Base-by-base conservation (phyloP, 2,329 filamentous ascomycete genomes). In the Pyricularia pennisetigena region DNA sequence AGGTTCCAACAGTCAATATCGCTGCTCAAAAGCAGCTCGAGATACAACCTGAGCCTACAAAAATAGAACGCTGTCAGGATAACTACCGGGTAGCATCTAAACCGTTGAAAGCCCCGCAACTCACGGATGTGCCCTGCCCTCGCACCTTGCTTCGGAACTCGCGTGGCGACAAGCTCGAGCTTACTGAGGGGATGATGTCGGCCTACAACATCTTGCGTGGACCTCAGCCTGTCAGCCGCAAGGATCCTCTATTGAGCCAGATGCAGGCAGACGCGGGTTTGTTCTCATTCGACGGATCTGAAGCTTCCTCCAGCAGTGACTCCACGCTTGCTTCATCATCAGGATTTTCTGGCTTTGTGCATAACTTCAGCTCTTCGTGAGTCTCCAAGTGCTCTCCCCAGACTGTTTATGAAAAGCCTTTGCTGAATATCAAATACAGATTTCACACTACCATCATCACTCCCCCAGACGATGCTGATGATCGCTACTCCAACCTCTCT, bases 131-230 rank as follows among this genome's bases (percentile, higher is more conserved):
- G 64, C 16, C 23, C 12, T 23, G 64, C 24, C 32, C 20, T 35
- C 32, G 24, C 24, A 10, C n/a, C 35, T 57, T 57, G 5, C 49
- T 28, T 41, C 23, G 8, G 3, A 62, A 28, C 59, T 62, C 59
- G 12, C 9, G 59, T 28, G 59, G 59, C 32, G 67, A 64, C 20
- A 49, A n/a, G 4, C 35, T 64, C 6, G 69, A 10, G 69, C 70
- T 16, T 69, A 68, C 29, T 69, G 70, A 65, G 69, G 70, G 16
- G 65, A 72, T 70, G 62, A 69, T 79, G 59, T 71, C 74, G 66
- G 75, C 77, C 0, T 79, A 79, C 68, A 71, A 71, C 9, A 73
- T 75, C 16, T 76, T 79, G 75, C 74, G 74, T 23, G 77, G 77
- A 1, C 73, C 75, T 7, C 69, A 71, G 14, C 69, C 67, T 24